Evolutionary conservation across 2,329 filamentous ascomycete species (phyloP), one percentile per base, ranked within the genome.

Genomic region (Stachybotrys elegans): DNA sequence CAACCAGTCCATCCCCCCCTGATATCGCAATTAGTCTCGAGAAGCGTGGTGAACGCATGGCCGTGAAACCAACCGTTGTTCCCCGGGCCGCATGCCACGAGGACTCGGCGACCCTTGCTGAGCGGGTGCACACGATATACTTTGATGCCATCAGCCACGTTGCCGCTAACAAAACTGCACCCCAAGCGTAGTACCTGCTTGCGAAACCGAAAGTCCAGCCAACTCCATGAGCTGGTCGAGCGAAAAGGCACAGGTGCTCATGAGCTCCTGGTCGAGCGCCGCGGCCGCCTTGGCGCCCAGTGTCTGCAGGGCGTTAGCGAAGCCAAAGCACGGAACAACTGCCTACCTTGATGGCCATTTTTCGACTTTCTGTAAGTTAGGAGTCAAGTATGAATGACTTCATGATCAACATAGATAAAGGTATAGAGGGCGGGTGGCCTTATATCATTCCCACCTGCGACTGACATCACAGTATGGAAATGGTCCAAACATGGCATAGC

Each of bases 151-250:
- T 29, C 9, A 29, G 25, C 37, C 31, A 7, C 34, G 17, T 12
- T 35, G 13, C n/a, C 20, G 25, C 8, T 20, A 16, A 23, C 12
- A 19, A 20, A 37, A 4, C 7, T 13, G 9, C 21, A 4, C 20
- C n/a, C 6, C 11, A 23, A 19, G 22, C 17, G 31, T 50, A 72
- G 46, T 61, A 91, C 89, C 83, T 41, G 86, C 90, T 73, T 97
- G 90, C 12, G 92, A 92, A 21, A 97, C 90, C 1, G 90, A 91
- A 1, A 98, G 76, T 0, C 93, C 93, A 35, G 93, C 93, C 7
- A 98, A 72, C 62, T 97, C 93, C 93, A 98, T 97, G 40, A 98
- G 73, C 67, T 98, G 93, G 61, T 97, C 93, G 44, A 98, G 79
- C 11, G 89, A 95, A 68, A 95, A 98, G 8, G 87, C 90, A 1